Evolutionary conservation across 2,329 filamentous ascomycete species (phyloP).

Genomic region (Mycosphaerella arachidis): DNA sequence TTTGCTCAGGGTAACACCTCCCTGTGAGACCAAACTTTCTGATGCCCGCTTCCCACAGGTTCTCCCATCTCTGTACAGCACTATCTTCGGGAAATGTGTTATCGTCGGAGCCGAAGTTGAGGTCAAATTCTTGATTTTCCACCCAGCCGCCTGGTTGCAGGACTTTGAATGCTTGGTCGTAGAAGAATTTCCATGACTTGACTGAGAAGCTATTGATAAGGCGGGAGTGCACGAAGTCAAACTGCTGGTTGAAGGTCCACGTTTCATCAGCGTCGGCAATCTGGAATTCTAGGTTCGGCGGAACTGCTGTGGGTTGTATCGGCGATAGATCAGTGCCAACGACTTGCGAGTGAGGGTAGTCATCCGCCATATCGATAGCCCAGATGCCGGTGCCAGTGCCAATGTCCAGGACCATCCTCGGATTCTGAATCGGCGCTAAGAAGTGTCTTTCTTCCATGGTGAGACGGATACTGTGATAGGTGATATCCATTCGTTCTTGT

Average conservation of each 20-base stretch:
- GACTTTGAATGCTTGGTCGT: constrained; percentile 22
- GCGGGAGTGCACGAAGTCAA: constrained; percentile 30
- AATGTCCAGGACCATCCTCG: constrained; percentile 44
- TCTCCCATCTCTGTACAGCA: constrained; percentile 19
- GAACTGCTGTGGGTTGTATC: constrained; percentile 27
- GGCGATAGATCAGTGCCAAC: constrained; percentile 29
- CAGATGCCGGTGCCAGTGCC: constrained; percentile 26
- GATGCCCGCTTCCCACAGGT: constrained; percentile 24
- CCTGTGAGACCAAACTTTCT: constrained; percentile 23
- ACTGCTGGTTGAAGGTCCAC: constrained; percentile 23
- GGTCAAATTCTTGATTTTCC: constrained; percentile 38
- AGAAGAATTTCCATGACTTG: constrained; percentile 27
- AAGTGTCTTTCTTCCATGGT: constrained; percentile 25
- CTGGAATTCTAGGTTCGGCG: constrained; percentile 21
- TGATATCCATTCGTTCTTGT: constrained; percentile 29
- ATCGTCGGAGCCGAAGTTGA: constrained; percentile 26
- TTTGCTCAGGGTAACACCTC: constrained; percentile 23
- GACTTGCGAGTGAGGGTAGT: constrained; percentile 25
- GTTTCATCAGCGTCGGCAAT: constrained; percentile 20
- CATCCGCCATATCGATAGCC: constrained; percentile 34
- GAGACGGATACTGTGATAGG: constrained; percentile 22
- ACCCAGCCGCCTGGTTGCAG: constrained; percentile 36
- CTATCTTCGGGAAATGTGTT: constrained; percentile 14
- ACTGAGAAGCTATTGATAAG: constrained; percentile 30
- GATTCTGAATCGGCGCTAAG: constrained; percentile 23